phyloP scores from a whole-genome alignment of 495 filamentous ascomycete species.

The Niebla homalea region DNA sequence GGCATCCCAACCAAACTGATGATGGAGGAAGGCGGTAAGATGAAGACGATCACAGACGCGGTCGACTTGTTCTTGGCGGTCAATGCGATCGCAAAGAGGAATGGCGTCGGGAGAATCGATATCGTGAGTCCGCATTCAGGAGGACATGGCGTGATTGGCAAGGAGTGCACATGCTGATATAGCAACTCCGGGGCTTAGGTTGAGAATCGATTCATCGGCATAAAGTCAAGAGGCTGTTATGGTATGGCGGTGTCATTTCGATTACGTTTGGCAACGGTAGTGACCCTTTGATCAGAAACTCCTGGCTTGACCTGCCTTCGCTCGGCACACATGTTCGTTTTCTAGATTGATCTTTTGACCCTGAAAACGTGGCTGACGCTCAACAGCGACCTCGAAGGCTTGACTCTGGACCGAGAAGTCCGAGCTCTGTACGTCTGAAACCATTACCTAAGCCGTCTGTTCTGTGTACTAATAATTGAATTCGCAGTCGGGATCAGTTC shows the following conservation, averaged over 20 bases:
- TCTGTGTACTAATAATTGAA: no score
- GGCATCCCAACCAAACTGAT: slow-evolving; percentile 66
- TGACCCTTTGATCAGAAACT: not conserved
- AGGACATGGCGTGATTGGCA: no score
- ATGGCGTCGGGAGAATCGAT: slow-evolving; percentile 81
- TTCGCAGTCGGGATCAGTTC: slow-evolving; percentile 50
- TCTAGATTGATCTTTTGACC: no score
- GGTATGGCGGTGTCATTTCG: not conserved
- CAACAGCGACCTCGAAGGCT: slow-evolving; percentile 56
- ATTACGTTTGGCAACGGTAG: not conserved
- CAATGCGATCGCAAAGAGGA: slow-evolving; percentile 61
- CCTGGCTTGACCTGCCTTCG: slow-evolving; percentile 48
- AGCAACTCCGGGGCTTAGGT: slow-evolving; percentile 12
- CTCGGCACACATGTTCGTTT: slow-evolving; percentile 10
- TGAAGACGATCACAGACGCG: slow-evolving; percentile 55
- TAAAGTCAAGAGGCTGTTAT: slow-evolving; percentile 12
- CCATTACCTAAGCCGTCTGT: no score
- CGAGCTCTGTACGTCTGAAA: slow-evolving; percentile 42
- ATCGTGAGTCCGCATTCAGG: slow-evolving; percentile 54
- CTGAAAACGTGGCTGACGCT: no score
- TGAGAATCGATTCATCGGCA: slow-evolving; percentile 74
- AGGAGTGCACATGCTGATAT: slow-evolving; percentile 1
- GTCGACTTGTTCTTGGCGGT: slow-evolving; percentile 67
- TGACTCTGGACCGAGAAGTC: slow-evolving; percentile 74
- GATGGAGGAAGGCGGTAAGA: slow-evolving; percentile 27